These are phyloP conservation scores for Climacium dendroides DNA, from an alignment of 225 moss, liverwort and hornwort species.

Conservation along the genomic window DNA sequence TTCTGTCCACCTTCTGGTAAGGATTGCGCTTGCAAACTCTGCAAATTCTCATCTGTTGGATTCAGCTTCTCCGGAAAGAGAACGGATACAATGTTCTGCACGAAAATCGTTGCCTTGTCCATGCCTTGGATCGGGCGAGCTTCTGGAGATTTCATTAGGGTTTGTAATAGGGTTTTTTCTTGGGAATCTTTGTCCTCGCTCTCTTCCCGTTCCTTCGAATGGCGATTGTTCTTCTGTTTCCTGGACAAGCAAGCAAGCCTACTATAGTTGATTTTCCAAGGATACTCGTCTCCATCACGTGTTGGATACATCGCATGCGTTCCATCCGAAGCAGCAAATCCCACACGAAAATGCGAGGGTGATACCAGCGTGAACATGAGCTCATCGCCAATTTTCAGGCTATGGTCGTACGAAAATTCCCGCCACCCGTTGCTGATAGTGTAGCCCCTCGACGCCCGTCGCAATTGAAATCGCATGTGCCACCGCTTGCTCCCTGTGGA, in stretches of 20 bases:
- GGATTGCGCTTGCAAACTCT: not conserved
- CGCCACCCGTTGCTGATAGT: slow-evolving; percentile 10
- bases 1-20: not conserved
- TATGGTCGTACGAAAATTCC: not conserved
- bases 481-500: not conserved
- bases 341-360: not conserved
- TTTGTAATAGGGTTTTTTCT: not conserved
- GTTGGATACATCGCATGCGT: not conserved
- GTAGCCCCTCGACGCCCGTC: not conserved
- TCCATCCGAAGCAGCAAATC: not conserved
- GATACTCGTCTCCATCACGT: not conserved
- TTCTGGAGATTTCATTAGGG: not conserved
- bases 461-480: slow-evolving; percentile 1
- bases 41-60: not conserved
- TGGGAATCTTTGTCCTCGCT: not conserved
- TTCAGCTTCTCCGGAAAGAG: not conserved
- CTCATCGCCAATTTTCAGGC: not conserved
- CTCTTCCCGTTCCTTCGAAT: not conserved
- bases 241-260: not conserved
- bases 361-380: not conserved
- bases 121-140: not conserved
- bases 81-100: not conserved
- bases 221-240: not conserved
- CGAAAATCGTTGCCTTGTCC: not conserved
- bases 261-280: not conserved